Evolutionary conservation across 345 rosid genomes (phyloP).

Genomic region (Acer negundo): DNA sequence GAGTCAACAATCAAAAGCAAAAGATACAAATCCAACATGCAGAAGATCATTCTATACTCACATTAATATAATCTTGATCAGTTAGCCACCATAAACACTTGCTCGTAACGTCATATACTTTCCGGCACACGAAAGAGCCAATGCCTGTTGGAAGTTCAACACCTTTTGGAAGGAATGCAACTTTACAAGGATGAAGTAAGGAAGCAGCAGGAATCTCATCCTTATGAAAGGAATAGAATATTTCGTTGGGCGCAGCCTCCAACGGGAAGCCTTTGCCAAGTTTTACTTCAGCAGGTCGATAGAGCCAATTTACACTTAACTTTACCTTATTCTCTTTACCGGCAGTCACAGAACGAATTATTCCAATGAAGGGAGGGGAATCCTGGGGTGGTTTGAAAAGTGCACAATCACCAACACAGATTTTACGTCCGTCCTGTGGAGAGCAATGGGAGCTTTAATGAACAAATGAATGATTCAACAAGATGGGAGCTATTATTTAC

Average conservation of each 20-base stretch:
- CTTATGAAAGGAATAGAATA: slow-evolving; percentile 91
- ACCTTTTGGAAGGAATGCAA: slow-evolving; percentile 83
- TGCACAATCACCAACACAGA: slow-evolving; percentile 88
- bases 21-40: background rate
- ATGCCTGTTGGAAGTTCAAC: slow-evolving; percentile 72
- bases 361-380: slow-evolving; percentile 82
- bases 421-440: slow-evolving; percentile 76
- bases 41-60: slow-evolving; percentile 37
- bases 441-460: background rate
- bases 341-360: slow-evolving; percentile 57
- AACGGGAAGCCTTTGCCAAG: slow-evolving; percentile 80
- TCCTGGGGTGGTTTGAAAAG: slow-evolving; percentile 80
- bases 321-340: slow-evolving; percentile 53
- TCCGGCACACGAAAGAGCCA: slow-evolving; percentile 75
- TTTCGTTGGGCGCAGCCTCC: slow-evolving; percentile 89
- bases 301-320: slow-evolving; percentile 84
- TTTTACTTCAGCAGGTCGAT: slow-evolving; percentile 77
- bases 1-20: background rate
- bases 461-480: background rate
- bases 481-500: background rate
- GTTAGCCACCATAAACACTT: slow-evolving; percentile 88
- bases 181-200: slow-evolving; percentile 90
- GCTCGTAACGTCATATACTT: slow-evolving; percentile 74
- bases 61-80: slow-evolving; percentile 81
- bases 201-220: slow-evolving; percentile 88